Evolutionary conservation across 2,329 filamentous ascomycete genomes (phyloP), one percentile per base, ranked within the genome.

Genomic region (Aspergillus tamarii): DNA sequence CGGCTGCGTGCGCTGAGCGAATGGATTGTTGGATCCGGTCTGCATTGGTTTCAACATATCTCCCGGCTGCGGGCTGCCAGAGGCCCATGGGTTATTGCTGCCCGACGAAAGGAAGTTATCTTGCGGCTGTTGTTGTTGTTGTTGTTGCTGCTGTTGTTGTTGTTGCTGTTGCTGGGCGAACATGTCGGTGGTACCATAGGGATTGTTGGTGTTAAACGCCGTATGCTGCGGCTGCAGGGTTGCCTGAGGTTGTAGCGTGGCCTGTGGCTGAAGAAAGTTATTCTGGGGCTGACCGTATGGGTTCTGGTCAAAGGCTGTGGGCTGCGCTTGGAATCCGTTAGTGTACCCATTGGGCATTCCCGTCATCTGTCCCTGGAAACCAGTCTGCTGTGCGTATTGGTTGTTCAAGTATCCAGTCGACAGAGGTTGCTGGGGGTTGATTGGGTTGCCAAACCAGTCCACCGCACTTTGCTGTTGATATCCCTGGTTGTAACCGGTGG

Each of bases 11-110:
- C 52, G 52, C 21, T 39, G 52, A 12, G 95, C 94, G 74, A 99
- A 99, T 2, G 95, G 95, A 76, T 99, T 99, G 83, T 99, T 99
- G 19, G 95, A 98, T 55, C 95, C 95, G 3, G 95, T 99, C 4
- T 92, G 90, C 75, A 93, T 91, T 5, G 93, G 91, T 75, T 91
- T 89, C 67, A 97, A 80, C 2, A 89, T 80, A 59, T 91, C 85
- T 57, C 78, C 74, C n/a, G 88, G 77, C 64, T 87, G 83, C 67
- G 86, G 86, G 65, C 81, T 84, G 70, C 83, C 85, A 67, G 84
- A 84, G 28, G 92, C 91, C 92, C 94, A 99, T 0, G 95, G 95
- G 77, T 99, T 99, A 82, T 98, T 96, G 78, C 88, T 96, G 41
- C 93, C 94, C 28, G 94, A 84, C 66, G 92, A 90, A 23, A 89